Percentiles rank a stretch among this genome's conserved stretches.
Evolutionary conservation across 768 basidiomycete species (phyloP).

Genomic region (Pleurotus djamor): DNA sequence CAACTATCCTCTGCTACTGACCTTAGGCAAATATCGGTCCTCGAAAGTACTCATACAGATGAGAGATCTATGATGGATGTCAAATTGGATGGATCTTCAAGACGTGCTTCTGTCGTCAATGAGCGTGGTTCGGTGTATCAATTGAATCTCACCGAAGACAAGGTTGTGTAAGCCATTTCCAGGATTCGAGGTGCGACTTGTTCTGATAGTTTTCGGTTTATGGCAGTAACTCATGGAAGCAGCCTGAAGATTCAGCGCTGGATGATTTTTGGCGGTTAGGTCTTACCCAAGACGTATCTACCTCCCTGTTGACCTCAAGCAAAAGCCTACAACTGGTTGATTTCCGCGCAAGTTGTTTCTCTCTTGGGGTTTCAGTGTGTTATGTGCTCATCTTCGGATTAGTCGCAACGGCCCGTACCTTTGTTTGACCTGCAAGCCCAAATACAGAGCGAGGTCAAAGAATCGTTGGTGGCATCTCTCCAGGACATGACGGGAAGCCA

Average conservation of each 20-base stretch:
- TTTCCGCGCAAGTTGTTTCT: conserved; percentile 43
- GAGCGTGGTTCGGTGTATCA: conserved; percentile 50
- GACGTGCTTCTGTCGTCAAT: conserved; percentile 44
- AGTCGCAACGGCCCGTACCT: conserved; percentile 25
- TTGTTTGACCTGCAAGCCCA: conserved; percentile 30
- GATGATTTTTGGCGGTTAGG: conserved; percentile 56
- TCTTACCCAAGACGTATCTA: conserved; percentile 25
- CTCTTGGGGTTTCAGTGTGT: not conserved
- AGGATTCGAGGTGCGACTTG: not conserved
- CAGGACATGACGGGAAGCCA: conserved; percentile 40
- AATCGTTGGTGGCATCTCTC: conserved; percentile 49
- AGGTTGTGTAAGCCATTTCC: conserved; percentile 29
- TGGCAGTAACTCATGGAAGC: conserved; percentile 2
- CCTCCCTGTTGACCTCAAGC: conserved; percentile 47
- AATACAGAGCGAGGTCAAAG: conserved; percentile 22
- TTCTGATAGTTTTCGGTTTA: not conserved
- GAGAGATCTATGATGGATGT: conserved; percentile 46
- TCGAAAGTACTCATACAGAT: conserved; percentile 38
- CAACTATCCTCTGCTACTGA: conserved; percentile 8
- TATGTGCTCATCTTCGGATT: not conserved
- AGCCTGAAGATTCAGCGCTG: conserved; percentile 4
- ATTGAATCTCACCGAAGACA: conserved; percentile 32
- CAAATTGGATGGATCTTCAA: conserved; percentile 27
- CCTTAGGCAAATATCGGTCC: conserved; percentile 30
- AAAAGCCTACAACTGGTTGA: conserved; percentile 45